Conservation (phyloP, 257 asterid species). For the Capsicum pubescens region DNA sequence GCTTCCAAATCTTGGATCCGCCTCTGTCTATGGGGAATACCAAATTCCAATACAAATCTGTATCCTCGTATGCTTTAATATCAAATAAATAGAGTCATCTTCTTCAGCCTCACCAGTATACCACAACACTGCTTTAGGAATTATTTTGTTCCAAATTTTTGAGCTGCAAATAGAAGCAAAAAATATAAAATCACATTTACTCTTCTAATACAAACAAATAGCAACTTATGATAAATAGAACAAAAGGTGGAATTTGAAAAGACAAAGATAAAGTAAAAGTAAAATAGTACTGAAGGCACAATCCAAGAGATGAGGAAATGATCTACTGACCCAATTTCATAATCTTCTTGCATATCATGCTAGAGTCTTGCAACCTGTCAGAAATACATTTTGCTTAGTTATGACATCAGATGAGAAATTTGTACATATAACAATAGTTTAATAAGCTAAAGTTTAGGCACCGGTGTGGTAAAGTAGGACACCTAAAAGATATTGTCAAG, state of each 20-base stretch:
- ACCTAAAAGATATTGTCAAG: too few species aligned
- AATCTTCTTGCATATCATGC: constrained; percentile 77
- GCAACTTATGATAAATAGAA: not conserved
- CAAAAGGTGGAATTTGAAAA: not conserved
- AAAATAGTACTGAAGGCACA: not conserved
- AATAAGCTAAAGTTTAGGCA: not conserved
- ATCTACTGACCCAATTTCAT: constrained; percentile 76
- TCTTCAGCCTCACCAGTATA: constrained; percentile 83
- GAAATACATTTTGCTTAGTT: constrained; percentile 4
- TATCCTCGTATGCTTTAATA: not conserved
- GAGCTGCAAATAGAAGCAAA: constrained; percentile 46
- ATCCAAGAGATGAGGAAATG: constrained; percentile 18
- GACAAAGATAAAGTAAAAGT: not conserved
- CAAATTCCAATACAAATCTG: not conserved
- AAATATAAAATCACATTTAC: not conserved
- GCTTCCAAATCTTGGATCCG: too few species aligned
- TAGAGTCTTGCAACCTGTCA: constrained; percentile 77
- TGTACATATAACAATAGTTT: constrained; percentile 6
- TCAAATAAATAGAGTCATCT: constrained; percentile 41
- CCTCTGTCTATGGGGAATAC: not conserved
- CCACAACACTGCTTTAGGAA: constrained; percentile 88
- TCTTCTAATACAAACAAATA: constrained; percentile 2
- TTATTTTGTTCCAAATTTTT: constrained; percentile 67
- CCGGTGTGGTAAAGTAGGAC: constrained; percentile 26
- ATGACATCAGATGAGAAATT: not conserved